Evolutionary conservation across 2,329 filamentous ascomycete genomes (phyloP).

Genomic region (Ciborinia camelliae): DNA sequence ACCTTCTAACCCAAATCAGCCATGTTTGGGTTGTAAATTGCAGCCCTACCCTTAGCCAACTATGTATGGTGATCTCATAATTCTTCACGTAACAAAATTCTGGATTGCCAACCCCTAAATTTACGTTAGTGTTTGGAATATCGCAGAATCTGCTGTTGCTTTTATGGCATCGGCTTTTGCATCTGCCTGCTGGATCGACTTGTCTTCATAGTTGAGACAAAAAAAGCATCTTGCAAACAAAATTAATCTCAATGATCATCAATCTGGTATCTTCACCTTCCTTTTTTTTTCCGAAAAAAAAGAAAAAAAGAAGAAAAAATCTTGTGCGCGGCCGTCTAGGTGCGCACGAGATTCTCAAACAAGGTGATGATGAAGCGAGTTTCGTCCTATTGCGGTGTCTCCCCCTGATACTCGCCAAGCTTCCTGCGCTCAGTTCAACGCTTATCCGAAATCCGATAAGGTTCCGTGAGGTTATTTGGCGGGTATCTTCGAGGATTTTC

Average conservation of each 20-base stretch:
- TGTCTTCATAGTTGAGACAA: not conserved
- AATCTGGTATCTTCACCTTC: not conserved
- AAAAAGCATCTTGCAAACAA: not conserved
- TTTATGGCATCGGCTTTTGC: not conserved
- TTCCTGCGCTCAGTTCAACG: constrained; percentile 26
- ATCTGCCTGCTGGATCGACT: not conserved
- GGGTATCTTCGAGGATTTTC: not conserved
- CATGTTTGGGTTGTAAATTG: not conserved
- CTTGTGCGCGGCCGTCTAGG: not conserved
- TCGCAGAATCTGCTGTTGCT: not conserved
- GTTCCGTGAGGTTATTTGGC: constrained; percentile 22
- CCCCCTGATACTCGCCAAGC: constrained; percentile 34
- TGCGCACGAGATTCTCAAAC: constrained; percentile 21
- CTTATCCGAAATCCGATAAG: constrained; percentile 19
- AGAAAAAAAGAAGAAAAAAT: too few species aligned
- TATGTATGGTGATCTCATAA: constrained; percentile 13
- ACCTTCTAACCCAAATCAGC: not conserved
- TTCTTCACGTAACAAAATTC: not conserved
- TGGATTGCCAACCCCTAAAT: not conserved
- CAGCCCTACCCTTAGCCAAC: not conserved
- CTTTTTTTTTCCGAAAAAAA: not conserved
- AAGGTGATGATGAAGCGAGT: constrained; percentile 42
- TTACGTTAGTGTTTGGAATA: not conserved
- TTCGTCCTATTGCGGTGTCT: constrained; percentile 33
- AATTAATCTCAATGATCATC: not conserved